Conservation (phyloP, 345 rosid species). For the Salix brachista region DNA sequence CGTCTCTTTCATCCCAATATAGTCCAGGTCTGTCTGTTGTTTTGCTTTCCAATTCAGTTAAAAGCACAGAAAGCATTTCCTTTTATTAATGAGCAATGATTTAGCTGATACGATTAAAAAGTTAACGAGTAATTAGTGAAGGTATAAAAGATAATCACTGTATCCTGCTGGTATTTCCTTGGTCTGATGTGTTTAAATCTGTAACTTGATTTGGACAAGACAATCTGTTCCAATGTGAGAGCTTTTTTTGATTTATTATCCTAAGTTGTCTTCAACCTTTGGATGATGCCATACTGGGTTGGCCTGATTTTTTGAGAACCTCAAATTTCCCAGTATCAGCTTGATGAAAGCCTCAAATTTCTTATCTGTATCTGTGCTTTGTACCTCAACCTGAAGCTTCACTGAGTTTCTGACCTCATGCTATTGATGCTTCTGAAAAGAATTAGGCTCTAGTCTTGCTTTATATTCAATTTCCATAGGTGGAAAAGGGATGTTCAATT, state of each 20-base stretch:
- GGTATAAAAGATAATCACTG: not conserved
- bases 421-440: not conserved
- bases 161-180: not conserved
- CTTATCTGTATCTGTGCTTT: not conserved
- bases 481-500: not conserved
- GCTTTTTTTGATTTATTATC: not conserved
- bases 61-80: not conserved
- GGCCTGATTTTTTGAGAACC: not conserved
- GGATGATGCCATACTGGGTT: not conserved
- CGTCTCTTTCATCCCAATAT: constrained; percentile 90
- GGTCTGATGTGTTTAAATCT: not conserved
- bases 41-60: not conserved
- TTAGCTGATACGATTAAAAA: not conserved
- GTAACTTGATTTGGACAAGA: not conserved
- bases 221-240: not conserved
- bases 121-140: not conserved
- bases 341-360: not conserved
- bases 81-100: not conserved
- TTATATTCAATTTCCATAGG: not conserved
- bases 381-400: not conserved
- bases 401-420: not conserved
- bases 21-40: constrained; percentile 47
- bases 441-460: not conserved
- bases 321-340: not conserved
- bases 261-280: not conserved